Conservation (phyloP, 2,329 filamentous ascomycete genomes). For the Fusarium sambucinum region DNA sequence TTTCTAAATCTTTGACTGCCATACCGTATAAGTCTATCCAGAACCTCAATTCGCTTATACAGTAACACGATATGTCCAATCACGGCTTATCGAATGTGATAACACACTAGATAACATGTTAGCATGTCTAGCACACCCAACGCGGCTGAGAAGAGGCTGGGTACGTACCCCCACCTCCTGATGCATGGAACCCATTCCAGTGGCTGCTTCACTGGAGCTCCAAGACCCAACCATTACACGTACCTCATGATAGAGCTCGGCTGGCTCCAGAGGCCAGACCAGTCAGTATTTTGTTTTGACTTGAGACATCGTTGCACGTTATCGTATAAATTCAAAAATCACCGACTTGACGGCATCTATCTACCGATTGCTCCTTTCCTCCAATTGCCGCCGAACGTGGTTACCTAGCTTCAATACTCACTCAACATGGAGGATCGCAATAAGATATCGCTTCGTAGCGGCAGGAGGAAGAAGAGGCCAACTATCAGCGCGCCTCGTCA, state of each 20-base stretch:
- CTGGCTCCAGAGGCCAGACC: slow-evolving; percentile 38
- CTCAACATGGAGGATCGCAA: slow-evolving; percentile 68
- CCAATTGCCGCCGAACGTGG: neutral
- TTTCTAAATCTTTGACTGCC: neutral
- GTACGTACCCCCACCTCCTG: slow-evolving; percentile 46
- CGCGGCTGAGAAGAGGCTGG: slow-evolving; percentile 26
- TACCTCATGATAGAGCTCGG: slow-evolving; percentile 31
- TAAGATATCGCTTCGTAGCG: slow-evolving; percentile 73
- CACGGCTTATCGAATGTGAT: neutral
- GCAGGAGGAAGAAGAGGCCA: slow-evolving; percentile 72
- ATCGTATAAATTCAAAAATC: slow-evolving; percentile 1
- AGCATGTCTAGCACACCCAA: slow-evolving; percentile 1
- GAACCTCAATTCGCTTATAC: neutral
- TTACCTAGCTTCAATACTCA: slow-evolving; percentile 16
- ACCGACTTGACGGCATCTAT: neutral
- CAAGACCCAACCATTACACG: slow-evolving; percentile 28
- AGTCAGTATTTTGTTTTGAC: slow-evolving; percentile 11
- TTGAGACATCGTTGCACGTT: slow-evolving; percentile 18
- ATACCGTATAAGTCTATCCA: neutral
- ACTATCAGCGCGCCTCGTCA: slow-evolving; percentile 72
- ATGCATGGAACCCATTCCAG: slow-evolving; percentile 26
- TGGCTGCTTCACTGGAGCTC: slow-evolving; percentile 19
- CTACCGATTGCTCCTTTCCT: slow-evolving; percentile 1
- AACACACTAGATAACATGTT: neutral
- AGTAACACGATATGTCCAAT: neutral